These are phyloP conservation scores for Brassica juncea DNA, from an alignment of 345 rosid genomes.

Conservation along the genomic window DNA sequence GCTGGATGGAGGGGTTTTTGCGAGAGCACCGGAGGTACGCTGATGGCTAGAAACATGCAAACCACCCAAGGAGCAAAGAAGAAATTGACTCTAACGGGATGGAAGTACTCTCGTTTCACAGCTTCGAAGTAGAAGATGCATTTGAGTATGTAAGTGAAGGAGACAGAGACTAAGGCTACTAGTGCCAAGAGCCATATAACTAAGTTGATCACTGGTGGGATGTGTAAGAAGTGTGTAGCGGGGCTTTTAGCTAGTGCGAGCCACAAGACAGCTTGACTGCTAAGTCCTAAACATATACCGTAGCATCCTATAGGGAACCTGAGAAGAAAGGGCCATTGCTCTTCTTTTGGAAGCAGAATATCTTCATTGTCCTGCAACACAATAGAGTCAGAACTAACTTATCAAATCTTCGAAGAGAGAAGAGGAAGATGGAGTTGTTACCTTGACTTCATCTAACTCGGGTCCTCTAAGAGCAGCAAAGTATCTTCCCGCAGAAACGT, in stretches of 20 bases:
- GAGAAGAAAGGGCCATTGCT: conserved; percentile 90
- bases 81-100: conserved; percentile 85
- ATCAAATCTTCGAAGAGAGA: conserved; percentile 6
- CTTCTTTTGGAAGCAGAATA: conserved; percentile 87
- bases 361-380: conserved; percentile 73
- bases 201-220: conserved; percentile 67
- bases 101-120: conserved; percentile 86
- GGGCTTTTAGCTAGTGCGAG: conserved; percentile 69
- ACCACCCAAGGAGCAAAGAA: conserved; percentile 98
- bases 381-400: background rate
- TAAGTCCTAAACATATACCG: conserved; percentile 88
- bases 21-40: conserved; percentile 56
- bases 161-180: conserved; percentile 56
- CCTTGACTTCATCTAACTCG: conserved; percentile 95
- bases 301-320: conserved; percentile 86
- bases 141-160: conserved; percentile 74
- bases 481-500: conserved; percentile 94
- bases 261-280: conserved; percentile 95
- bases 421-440: conserved; percentile 30
- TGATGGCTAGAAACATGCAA: conserved; percentile 86
- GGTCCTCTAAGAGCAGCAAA: conserved; percentile 97
- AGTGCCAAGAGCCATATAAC: conserved; percentile 68
- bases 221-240: conserved; percentile 67
- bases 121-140: conserved; percentile 93
- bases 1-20: conserved; percentile 58